Evolutionary conservation across 306 rosid species (phyloP).

Genomic region (Casuarina glauca): DNA sequence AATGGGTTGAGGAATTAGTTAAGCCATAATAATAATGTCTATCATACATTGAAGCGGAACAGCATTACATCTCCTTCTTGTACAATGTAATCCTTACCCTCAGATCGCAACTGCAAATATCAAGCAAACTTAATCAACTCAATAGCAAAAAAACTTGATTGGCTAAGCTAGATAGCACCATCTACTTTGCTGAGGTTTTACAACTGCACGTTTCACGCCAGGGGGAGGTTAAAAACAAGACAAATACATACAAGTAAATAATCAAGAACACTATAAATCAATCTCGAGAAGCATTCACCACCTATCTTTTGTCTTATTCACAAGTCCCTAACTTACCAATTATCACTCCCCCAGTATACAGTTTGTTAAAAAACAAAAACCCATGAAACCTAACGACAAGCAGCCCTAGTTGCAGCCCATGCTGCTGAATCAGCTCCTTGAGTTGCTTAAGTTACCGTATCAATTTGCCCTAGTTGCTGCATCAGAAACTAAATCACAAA

Average conservation of each 20-base stretch:
- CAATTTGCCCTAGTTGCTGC: no score
- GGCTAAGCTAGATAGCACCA: not conserved
- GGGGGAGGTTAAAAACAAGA: not conserved
- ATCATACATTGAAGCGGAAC: slow-evolving; percentile 87
- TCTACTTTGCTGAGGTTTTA: not conserved
- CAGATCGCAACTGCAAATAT: slow-evolving; percentile 82
- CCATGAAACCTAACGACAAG: no score
- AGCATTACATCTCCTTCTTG: slow-evolving; percentile 96
- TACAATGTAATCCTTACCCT: slow-evolving; percentile 92
- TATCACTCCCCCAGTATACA: no score
- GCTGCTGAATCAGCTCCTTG: no score
- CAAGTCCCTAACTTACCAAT: no score
- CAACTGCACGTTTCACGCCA: not conserved
- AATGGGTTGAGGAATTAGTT: not conserved
- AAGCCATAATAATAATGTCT: slow-evolving; percentile 7
- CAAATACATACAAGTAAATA: not conserved
- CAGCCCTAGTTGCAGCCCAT: no score
- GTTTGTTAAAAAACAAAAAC: no score
- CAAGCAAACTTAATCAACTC: not conserved
- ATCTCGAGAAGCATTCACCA: not conserved
- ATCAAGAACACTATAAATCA: not conserved
- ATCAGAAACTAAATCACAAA: no score
- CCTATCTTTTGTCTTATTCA: not conserved
- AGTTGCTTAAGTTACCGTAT: no score
- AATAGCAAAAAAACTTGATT: not conserved